Evolutionary conservation across 495 filamentous ascomycete genomes (phyloP).

Genomic region (Chaetomium fimeti): DNA sequence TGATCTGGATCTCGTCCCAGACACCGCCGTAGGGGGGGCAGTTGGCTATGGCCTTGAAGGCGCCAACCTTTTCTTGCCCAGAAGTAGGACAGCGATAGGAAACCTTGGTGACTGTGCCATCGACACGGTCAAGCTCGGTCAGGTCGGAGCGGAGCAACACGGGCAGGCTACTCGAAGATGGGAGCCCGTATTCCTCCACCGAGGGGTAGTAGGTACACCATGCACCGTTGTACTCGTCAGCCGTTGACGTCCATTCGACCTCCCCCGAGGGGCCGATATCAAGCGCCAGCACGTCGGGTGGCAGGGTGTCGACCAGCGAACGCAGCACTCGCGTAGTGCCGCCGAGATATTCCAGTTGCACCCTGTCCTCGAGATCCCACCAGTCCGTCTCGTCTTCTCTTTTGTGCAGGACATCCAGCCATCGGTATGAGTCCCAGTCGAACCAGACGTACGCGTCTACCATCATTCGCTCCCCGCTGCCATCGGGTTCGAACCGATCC

Average conservation of each 20-base stretch:
- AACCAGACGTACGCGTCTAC: neutral
- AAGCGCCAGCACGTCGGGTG: too few species aligned
- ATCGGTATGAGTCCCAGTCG: neutral
- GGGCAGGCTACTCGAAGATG: neutral
- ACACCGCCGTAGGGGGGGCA: neutral
- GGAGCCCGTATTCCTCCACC: neutral
- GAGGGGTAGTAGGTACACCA: neutral
- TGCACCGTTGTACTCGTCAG: neutral
- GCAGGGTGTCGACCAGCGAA: too few species aligned
- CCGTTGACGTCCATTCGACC: neutral
- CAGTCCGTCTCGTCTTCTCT: neutral
- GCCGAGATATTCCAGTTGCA: too few species aligned
- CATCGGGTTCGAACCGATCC: neutral
- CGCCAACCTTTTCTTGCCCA: neutral
- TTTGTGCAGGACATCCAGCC: neutral
- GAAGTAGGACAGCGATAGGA: neutral
- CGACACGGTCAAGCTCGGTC: neutral
- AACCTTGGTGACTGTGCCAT: neutral
- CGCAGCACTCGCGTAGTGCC: too few species aligned
- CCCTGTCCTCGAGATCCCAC: neutral
- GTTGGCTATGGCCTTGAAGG: neutral
- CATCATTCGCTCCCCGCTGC: neutral
- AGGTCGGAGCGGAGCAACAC: neutral
- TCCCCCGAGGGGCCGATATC: too few species aligned
- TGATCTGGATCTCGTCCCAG: conserved; percentile 15